Evolutionary conservation across 305 asterid genomes (phyloP).

Genomic region (Stenogyne calaminthoides): DNA sequence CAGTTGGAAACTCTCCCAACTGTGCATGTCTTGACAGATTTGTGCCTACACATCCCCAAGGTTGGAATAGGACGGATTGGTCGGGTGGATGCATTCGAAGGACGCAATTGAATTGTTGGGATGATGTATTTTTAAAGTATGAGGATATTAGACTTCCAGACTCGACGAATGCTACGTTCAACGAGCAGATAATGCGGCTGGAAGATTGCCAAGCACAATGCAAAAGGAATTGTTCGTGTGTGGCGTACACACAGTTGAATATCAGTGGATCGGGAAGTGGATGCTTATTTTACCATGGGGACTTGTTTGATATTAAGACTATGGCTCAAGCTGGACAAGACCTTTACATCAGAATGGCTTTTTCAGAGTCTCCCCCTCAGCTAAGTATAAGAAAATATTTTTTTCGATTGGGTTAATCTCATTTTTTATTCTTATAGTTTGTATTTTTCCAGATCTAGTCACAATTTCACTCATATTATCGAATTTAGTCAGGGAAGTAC

Average conservation of each 20-base stretch:
- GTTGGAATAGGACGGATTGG: constrained; percentile 30
- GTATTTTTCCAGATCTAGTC: no score
- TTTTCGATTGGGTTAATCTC: no score
- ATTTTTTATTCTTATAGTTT: no score
- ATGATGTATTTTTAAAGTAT: constrained; percentile 36
- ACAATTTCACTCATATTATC: no score
- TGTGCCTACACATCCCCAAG: neutral
- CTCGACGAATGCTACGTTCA: constrained; percentile 19
- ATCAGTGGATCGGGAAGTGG: constrained; percentile 43
- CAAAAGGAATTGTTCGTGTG: constrained; percentile 37
- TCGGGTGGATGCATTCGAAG: constrained; percentile 39
- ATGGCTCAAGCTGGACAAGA: constrained; percentile 28
- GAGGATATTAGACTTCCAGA: constrained; percentile 37
- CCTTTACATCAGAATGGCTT: constrained; percentile 41
- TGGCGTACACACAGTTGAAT: constrained; percentile 41
- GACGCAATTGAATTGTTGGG: constrained; percentile 28
- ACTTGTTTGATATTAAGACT: constrained; percentile 37
- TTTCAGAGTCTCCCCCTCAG: constrained; percentile 28
- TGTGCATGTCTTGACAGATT: constrained; percentile 37
- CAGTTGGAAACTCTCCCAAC: constrained; percentile 7
- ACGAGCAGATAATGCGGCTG: constrained; percentile 23
- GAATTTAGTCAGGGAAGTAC: no score
- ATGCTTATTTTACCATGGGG: constrained; percentile 48
- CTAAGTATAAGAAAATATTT: constrained; percentile 24
- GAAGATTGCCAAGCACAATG: constrained; percentile 36